Conservation (phyloP, 495 filamentous ascomycete species). For the Pseudotulostoma volvatum region DNA sequence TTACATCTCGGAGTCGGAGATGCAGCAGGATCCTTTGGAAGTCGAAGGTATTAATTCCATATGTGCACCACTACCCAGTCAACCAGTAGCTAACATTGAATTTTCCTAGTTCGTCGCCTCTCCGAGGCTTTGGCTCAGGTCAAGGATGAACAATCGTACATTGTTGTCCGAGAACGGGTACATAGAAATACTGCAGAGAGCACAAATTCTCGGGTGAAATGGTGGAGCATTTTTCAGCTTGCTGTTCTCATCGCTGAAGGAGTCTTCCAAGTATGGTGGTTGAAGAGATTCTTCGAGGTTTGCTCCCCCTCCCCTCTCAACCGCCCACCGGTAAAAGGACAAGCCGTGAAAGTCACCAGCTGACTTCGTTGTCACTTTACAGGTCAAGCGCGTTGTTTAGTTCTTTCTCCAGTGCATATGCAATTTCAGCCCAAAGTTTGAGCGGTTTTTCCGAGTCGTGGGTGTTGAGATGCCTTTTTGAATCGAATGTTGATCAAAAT, state of each 20-base stretch:
- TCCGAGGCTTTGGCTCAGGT: conserved; percentile 78
- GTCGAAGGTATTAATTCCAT: conserved; percentile 63
- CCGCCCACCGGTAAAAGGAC: conserved; percentile 15
- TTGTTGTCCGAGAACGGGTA: conserved; percentile 83
- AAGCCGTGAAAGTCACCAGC: conserved; percentile 5
- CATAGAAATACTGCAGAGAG: conserved; percentile 98
- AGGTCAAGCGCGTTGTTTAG: conserved; percentile 23
- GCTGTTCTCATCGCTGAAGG: conserved; percentile 79
- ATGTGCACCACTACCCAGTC: too few species aligned
- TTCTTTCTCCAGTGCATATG: too few species aligned
- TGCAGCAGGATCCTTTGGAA: conserved; percentile 76
- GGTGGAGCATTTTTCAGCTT: conserved; percentile 98
- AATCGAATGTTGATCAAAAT: too few species aligned
- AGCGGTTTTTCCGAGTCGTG: too few species aligned
- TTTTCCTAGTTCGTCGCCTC: conserved; percentile 49
- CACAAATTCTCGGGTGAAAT: conserved; percentile 93
- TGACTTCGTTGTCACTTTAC: conserved; percentile 4
- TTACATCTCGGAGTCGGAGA: conserved; percentile 81
- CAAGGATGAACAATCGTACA: conserved; percentile 95
- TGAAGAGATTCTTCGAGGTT: conserved; percentile 98
- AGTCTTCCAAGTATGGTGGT: conserved; percentile 97
- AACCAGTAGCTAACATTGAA: too few species aligned
- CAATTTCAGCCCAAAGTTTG: too few species aligned
- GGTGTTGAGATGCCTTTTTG: too few species aligned
- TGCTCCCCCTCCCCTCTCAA: conserved; percentile 12